Evolutionary conservation across 441 rosid genomes (phyloP).

Genomic region (Rhodomyrtus psidioides): DNA sequence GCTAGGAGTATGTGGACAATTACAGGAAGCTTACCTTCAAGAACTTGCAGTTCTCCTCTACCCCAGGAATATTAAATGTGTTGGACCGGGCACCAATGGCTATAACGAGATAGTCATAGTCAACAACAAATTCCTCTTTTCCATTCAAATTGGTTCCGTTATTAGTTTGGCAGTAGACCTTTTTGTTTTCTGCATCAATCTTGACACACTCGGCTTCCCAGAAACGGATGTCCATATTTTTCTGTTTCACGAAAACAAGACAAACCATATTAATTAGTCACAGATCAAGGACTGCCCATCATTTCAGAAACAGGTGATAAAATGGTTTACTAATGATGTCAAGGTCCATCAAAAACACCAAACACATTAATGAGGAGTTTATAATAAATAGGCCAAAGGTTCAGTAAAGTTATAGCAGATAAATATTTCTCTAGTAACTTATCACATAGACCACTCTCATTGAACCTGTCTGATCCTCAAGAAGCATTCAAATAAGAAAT

Average conservation of each 20-base stretch:
- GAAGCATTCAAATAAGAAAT: not conserved
- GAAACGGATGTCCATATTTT: slow-evolving; percentile 44
- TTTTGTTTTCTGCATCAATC: slow-evolving; percentile 74
- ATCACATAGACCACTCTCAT: not conserved
- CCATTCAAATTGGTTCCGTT: slow-evolving; percentile 37
- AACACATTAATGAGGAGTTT: not conserved
- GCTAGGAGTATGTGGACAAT: not conserved
- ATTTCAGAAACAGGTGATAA: not conserved
- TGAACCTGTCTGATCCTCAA: not conserved
- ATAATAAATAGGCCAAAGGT: not conserved
- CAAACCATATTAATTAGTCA: not conserved
- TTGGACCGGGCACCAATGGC: slow-evolving; percentile 95
- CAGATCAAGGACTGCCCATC: not conserved
- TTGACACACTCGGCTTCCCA: slow-evolving; percentile 89
- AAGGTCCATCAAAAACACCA: not conserved
- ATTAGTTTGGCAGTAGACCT: slow-evolving; percentile 63
- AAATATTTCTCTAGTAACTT: not conserved
- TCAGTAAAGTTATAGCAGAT: not conserved
- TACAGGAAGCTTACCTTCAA: slow-evolving; percentile 53
- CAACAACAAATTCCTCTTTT: slow-evolving; percentile 61
- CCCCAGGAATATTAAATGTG: slow-evolving; percentile 96
- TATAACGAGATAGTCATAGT: slow-evolving; percentile 83
- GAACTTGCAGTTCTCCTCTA: slow-evolving; percentile 81
- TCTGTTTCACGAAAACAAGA: slow-evolving; percentile 31
- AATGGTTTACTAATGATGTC: not conserved